Percentiles rank a stretch among this genome's conserved stretches.
phyloP scores from a whole-genome alignment of 129 eudicot species.

The Saussurea involucrata region DNA sequence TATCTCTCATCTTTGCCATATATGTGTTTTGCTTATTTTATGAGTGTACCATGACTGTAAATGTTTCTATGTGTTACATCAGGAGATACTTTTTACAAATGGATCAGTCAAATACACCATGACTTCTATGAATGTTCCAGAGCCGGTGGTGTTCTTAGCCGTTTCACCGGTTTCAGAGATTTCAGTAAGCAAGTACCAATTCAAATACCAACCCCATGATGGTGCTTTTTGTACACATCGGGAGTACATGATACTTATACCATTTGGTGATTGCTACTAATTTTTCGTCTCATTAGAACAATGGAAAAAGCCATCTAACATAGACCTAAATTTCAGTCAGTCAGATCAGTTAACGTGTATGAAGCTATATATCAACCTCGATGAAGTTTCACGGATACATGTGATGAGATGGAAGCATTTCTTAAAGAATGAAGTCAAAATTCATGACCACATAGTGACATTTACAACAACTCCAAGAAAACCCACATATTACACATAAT shows the following conservation, averaged over 20 bases:
- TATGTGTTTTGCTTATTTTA: too few species aligned
- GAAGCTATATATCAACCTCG: background rate
- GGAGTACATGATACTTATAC: too few species aligned
- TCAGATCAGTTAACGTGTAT: constrained; percentile 38
- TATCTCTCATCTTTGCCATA: too few species aligned
- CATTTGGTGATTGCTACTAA: too few species aligned
- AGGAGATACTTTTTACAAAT: constrained; percentile 97
- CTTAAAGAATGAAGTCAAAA: background rate
- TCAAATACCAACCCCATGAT: too few species aligned
- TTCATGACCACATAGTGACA: constrained; percentile 1
- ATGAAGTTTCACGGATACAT: background rate
- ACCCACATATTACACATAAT: constrained; percentile 6
- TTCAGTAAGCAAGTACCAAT: constrained; percentile 70
- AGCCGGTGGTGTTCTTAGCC: constrained; percentile 93
- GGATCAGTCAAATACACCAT: constrained; percentile 91
- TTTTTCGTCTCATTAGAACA: too few species aligned
- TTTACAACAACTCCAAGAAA: constrained; percentile 1
- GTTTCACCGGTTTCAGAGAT: constrained; percentile 93
- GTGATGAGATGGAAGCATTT: background rate
- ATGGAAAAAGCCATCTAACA: too few species aligned
- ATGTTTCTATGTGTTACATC: constrained; percentile 15
- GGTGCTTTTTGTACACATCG: too few species aligned
- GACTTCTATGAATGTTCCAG: constrained; percentile 98
- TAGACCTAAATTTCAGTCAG: constrained; percentile 18
- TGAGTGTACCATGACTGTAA: too few species aligned